Base-by-base conservation (phyloP, 192 early-diverging fungal species). In the Powellomyces hirtus region DNA sequence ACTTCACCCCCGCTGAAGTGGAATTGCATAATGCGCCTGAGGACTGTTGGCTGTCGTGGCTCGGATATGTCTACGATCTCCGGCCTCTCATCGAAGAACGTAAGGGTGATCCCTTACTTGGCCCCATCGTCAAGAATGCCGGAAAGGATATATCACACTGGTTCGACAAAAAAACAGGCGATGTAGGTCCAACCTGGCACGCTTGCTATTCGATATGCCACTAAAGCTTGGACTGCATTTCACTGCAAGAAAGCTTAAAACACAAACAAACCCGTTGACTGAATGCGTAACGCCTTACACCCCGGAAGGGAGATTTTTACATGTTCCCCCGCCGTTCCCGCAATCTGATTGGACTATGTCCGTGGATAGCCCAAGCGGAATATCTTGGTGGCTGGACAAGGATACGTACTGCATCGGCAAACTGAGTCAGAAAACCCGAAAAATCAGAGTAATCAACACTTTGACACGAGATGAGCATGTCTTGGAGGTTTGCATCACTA, bases 131-230 rank as follows among this genome's bases (percentile, higher is more conserved):
- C 29, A 75, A 71, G 36, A 85, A 85, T 66, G 85, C 85, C n/a
- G 85, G 85, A 2, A 76, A 74, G 53, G 85, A 86, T 64, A 83
- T 86, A 30, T 83, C 81, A 1, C 81, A 86, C 63, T 86, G 85
- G 85, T 86, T 86, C 62, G 80, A 86, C 64, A 68, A 27, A 18
- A 40, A 52, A 51, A 85, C 75, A 38, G 79, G 83, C 13, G 77
- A 83, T 45, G 81, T 86, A 62, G 50, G 69, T 51, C n/a, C n/a
- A n/a, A n/a, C n/a, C n/a, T n/a, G n/a, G n/a, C 27, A 33, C 5
- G 53, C 22, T 29, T 52, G 50, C 7, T 42, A 13, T 42, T 18
- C 8, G 40, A 42, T 42, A 42, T 42, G 40, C 8, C 40, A n/a
- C n/a, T n/a, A n/a, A n/a, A n/a, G n/a, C n/a, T n/a, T n/a, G n/a